Conservation (phyloP, 2,329 filamentous ascomycete species). For the Venturia effusa region DNA sequence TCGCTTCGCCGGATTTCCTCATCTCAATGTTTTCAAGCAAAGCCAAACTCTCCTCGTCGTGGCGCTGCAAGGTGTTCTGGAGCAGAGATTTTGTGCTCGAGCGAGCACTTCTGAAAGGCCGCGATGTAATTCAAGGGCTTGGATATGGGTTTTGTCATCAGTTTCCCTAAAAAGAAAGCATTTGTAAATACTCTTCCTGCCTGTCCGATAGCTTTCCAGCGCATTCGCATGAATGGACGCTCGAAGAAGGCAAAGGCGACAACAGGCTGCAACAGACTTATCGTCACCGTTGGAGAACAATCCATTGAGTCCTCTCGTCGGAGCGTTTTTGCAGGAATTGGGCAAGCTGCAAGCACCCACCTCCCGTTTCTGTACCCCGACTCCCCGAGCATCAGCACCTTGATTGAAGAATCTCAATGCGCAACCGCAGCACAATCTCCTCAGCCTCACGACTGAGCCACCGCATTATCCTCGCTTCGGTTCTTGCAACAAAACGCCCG, state of each 20-base stretch:
- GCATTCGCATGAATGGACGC: not conserved
- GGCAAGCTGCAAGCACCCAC: not conserved
- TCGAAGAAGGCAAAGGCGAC: not conserved
- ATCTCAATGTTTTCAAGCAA: not conserved
- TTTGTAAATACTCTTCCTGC: too few relatives aligned
- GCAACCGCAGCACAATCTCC: not conserved
- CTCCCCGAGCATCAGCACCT: not conserved
- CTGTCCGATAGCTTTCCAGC: too few relatives aligned
- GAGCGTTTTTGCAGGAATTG: not conserved
- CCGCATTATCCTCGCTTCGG: not conserved
- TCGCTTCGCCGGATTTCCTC: not conserved
- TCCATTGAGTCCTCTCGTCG: not conserved
- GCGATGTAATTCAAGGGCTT: not conserved
- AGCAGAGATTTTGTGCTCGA: not conserved
- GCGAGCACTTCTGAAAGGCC: not conserved
- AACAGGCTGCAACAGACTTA: not conserved
- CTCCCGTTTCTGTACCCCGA: not conserved
- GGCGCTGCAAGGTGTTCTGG: not conserved
- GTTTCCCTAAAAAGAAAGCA: not conserved
- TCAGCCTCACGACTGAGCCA: conserved; percentile 4
- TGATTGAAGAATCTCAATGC: not conserved
- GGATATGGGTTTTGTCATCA: not conserved
- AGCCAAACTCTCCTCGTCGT: not conserved
- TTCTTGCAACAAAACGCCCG: not conserved
- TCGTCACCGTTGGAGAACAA: not conserved